Percentiles rank a stretch among this genome's conserved stretches.
Evolutionary conservation across 164 flowering plant genomes (phyloP).

Genomic region (Liquidambar formosana): DNA sequence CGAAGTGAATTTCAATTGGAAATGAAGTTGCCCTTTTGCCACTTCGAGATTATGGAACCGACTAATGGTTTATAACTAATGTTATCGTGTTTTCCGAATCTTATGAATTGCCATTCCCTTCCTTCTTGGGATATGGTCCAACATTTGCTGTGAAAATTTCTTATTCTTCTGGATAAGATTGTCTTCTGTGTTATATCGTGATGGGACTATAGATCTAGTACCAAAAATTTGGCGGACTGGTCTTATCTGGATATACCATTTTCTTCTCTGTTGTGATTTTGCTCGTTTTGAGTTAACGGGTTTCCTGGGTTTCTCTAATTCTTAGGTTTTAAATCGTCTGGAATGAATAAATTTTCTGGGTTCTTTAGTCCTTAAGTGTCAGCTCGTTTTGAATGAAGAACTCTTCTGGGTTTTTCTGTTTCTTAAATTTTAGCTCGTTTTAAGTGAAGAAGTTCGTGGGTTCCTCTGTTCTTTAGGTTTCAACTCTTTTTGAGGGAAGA

Average conservation of each 20-base stretch:
- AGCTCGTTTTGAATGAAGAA: neutral
- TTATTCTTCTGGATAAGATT: neutral
- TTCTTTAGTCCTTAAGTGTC: neutral
- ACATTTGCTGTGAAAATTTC: neutral
- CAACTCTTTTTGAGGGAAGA: neutral
- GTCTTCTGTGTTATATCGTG: neutral
- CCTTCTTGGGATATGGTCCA: neutral
- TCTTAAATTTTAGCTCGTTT: neutral
- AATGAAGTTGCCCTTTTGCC: slow-evolving; percentile 8
- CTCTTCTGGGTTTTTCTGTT: neutral
- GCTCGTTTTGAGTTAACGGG: neutral
- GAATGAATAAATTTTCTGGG: slow-evolving; percentile 5
- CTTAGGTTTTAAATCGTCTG: neutral
- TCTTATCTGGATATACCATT: slow-evolving; percentile 11
- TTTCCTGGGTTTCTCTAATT: neutral
- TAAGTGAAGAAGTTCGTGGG: slow-evolving; percentile 5
- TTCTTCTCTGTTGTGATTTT: neutral
- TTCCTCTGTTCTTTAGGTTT: slow-evolving; percentile 2
- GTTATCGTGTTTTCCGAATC: too few relatives aligned
- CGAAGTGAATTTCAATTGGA: slow-evolving; percentile 10
- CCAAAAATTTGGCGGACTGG: slow-evolving; percentile 7
- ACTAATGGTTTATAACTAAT: neutral
- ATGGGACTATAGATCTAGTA: slow-evolving; percentile 24
- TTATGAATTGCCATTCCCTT: too few relatives aligned
- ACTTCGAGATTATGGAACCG: slow-evolving; percentile 3